These are phyloP conservation scores for Lactarius indigo DNA, from an alignment of 768 basidiomycete genomes.

Conservation along the genomic window DNA sequence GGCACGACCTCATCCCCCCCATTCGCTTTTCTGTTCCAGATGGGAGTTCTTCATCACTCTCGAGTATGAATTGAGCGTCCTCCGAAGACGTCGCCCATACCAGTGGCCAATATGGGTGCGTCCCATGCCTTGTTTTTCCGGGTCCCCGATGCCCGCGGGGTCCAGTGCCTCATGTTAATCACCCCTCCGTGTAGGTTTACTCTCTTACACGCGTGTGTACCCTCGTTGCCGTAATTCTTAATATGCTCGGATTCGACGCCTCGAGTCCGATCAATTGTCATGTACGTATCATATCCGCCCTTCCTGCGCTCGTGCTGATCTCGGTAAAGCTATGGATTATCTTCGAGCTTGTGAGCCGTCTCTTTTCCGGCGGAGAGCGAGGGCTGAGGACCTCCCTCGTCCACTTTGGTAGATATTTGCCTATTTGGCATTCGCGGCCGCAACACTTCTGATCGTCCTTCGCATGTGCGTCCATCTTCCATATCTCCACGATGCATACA, in stretches of 20 bases:
- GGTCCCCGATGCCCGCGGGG: not conserved
- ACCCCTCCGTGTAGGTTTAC: constrained; percentile 7
- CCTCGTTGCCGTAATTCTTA: not conserved
- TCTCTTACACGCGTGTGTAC: constrained; percentile 7
- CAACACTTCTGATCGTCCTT: constrained; percentile 9
- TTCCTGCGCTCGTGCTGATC: not conserved
- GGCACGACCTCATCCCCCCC: not conserved
- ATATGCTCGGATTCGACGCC: constrained; percentile 1
- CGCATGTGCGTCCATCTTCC: constrained; percentile 12
- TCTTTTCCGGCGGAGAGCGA: not conserved
- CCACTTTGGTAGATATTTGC: not conserved
- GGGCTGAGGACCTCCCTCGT: not conserved
- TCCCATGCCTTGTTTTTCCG: not conserved
- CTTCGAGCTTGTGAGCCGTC: not conserved
- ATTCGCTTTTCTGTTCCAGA: not conserved
- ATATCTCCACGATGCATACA: not conserved
- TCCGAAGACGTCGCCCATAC: constrained; percentile 4
- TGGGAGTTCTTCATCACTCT: not conserved
- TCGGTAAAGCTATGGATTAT: not conserved
- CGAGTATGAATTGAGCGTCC: not conserved
- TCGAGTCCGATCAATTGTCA: constrained; percentile 10
- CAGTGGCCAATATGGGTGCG: constrained; percentile 16
- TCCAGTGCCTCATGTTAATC: not conserved
- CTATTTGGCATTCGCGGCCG: not conserved
- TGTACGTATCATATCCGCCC: not conserved